These are phyloP conservation scores for Xylaria palmicola DNA, from an alignment of 495 filamentous ascomycete species.

Conservation along the genomic window DNA sequence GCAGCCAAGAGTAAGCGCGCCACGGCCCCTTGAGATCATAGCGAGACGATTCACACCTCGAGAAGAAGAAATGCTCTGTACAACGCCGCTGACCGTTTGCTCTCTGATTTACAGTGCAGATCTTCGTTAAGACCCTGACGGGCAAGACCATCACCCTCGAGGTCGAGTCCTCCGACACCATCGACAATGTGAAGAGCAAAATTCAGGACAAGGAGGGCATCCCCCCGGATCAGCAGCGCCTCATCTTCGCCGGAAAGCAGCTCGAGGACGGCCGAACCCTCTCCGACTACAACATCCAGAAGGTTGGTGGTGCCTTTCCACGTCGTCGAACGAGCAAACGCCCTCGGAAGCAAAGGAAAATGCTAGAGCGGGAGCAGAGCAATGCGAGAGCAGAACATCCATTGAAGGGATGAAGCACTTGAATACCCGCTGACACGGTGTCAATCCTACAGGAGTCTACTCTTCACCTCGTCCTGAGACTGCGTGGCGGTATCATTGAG, in stretches of 20 bases:
- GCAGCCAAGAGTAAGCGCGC: slow-evolving; percentile 41
- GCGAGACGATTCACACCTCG: background rate
- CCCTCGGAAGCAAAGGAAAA: background rate
- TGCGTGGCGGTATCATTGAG: slow-evolving; percentile 99
- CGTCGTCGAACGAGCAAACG: background rate
- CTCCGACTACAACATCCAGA: slow-evolving; percentile 99
- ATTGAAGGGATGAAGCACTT: slow-evolving; percentile 21
- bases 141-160: slow-evolving; percentile 99
- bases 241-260: slow-evolving; percentile 99
- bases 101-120: slow-evolving; percentile 65
- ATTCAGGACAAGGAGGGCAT: slow-evolving; percentile 99
- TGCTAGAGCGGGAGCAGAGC: background rate
- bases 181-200: slow-evolving; percentile 97
- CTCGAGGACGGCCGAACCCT: slow-evolving; percentile 98
- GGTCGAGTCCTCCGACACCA: slow-evolving; percentile 97
- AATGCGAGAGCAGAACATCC: background rate
- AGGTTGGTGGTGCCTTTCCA: slow-evolving; percentile 58
- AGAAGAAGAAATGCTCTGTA: background rate
- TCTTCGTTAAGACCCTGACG: slow-evolving; percentile 96
- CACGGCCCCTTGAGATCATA: background rate
- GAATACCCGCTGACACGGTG: slow-evolving; percentile 11
- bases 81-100: slow-evolving; percentile 20
- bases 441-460: slow-evolving; percentile 77
- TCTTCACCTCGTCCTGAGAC: slow-evolving; percentile 97
- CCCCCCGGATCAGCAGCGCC: slow-evolving; percentile 96